Base-by-base conservation (phyloP, 2,329 filamentous ascomycete genomes). In the Hymenoscyphus occultus region DNA sequence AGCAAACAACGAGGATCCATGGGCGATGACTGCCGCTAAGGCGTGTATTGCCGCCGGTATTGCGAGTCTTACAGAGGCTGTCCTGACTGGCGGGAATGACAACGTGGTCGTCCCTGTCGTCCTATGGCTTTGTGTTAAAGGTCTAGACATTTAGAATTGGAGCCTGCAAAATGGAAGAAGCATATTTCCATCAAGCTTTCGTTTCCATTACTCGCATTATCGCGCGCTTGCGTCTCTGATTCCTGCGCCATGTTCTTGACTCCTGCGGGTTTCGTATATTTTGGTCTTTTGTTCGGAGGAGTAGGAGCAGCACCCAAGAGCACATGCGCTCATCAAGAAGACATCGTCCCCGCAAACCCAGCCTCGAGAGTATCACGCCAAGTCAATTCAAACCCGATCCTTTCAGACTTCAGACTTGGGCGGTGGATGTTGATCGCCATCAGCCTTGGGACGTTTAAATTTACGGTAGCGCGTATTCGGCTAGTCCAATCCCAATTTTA, bases 21-120 rank as follows among this genome's bases (percentile, higher is more conserved):
- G 89, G 86, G 76, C 87, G 64, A 77, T 87, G 59, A 87, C 90
- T 28, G 81, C 88, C 70, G 86, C 87, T 4, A 95, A 94, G 74
- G 87, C 90, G 12, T 80, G 82, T 4, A 74, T 91, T 59, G 96
- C 93, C 69, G 93, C 91, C 6, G 83, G 84, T 54, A 86, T 93
- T 65, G 92, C 93, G 35, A 97, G 93, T 77, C 82, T 97, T 71
- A 96, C 95, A 61, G 95, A 99, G 80, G 93, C 95, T 32, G 94
- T 97, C 58, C 80, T 99, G 69, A 98, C 95, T 14, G 95, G 95
- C 1, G 95, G 94, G 39, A 99, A 99, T 77, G 95, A 99, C 82
- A 99, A 99, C 81, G 95, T 99, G 19, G 89, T 98, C 69, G 94
- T 98, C 69, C 95, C 95, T 3, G 87, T 99, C 64, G 88, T 96